Percentiles rank a stretch among this genome's conserved stretches.
Conservation (phyloP, 2,329 filamentous ascomycete genomes). For the Cercospora sp. region DNA sequence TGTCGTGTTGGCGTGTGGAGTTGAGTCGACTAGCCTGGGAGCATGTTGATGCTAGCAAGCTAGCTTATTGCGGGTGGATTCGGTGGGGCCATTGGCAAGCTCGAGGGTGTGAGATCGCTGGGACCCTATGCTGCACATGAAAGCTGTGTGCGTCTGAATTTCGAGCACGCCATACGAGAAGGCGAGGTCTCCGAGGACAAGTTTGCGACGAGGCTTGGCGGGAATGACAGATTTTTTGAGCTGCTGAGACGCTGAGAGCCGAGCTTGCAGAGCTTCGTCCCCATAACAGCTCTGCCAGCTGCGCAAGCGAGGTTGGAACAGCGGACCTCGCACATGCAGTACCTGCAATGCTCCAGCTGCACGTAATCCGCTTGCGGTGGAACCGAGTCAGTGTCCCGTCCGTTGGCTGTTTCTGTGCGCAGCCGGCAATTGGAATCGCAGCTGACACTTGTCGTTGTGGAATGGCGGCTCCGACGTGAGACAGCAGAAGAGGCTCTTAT, state of each 20-base stretch:
- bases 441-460: not conserved
- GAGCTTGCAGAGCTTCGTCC: slow-evolving; percentile 12
- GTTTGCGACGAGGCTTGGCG: slow-evolving; percentile 5
- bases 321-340: not conserved
- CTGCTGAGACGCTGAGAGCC: not conserved
- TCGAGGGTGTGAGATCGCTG: not conserved
- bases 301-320: slow-evolving; percentile 2
- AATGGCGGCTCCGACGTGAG: not conserved
- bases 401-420: not conserved
- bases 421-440: not conserved
- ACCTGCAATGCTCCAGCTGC: slow-evolving; percentile 9
- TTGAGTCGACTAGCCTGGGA: not conserved
- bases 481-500: not conserved
- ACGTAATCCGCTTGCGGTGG: not conserved
- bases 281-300: not conserved
- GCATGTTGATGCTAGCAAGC: slow-evolving; percentile 2
- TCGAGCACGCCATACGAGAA: not conserved
- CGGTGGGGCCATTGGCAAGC: not conserved
- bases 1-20: slow-evolving; percentile 10
- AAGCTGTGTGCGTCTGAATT: slow-evolving; percentile 1
- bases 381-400: not conserved
- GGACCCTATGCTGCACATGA: not conserved
- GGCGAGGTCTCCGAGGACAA: not conserved
- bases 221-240: not conserved
- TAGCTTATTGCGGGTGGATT: not conserved